These are phyloP conservation scores for Teunomyces funiuensis DNA, from an alignment of 805 yeast species.

Conservation along the genomic window DNA sequence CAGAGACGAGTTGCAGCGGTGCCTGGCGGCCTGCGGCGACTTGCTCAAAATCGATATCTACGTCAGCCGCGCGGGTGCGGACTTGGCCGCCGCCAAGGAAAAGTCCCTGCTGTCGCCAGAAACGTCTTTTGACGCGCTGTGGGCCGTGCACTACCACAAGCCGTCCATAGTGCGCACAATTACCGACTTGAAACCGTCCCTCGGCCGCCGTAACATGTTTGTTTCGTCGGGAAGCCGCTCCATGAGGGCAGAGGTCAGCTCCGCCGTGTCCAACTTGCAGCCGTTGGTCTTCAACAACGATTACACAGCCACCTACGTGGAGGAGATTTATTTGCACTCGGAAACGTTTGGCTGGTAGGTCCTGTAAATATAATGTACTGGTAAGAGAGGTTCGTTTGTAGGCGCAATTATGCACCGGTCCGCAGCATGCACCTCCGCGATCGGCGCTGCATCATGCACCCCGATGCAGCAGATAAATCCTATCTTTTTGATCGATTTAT, in stretches of 20 bases:
- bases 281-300: conserved; percentile 25
- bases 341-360: conserved; percentile 51
- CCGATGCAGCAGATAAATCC: too few relatives aligned
- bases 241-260: conserved; percentile 39
- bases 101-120: too few relatives aligned
- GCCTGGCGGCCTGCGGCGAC: conserved; percentile 26
- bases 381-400: too few relatives aligned
- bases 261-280: conserved; percentile 43
- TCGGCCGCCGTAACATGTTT: conserved; percentile 37
- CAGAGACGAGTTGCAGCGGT: conserved; percentile 29
- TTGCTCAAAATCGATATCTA: conserved; percentile 27
- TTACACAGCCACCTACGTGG: conserved; percentile 24
- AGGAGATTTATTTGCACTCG: conserved; percentile 51
- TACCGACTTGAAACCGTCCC: conserved; percentile 11
- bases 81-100: too few relatives aligned
- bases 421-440: too few relatives aligned
- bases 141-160: conserved; percentile 19
- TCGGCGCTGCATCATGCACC: too few relatives aligned
- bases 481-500: too few relatives aligned
- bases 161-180: conserved; percentile 22
- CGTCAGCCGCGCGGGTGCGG: too few relatives aligned
- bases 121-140: background rate
- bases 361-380: background rate
- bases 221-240: conserved; percentile 48
- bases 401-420: too few relatives aligned